Base-by-base conservation (phyloP, 352 stramenopile genomes). In the Pythium diclinum region DNA sequence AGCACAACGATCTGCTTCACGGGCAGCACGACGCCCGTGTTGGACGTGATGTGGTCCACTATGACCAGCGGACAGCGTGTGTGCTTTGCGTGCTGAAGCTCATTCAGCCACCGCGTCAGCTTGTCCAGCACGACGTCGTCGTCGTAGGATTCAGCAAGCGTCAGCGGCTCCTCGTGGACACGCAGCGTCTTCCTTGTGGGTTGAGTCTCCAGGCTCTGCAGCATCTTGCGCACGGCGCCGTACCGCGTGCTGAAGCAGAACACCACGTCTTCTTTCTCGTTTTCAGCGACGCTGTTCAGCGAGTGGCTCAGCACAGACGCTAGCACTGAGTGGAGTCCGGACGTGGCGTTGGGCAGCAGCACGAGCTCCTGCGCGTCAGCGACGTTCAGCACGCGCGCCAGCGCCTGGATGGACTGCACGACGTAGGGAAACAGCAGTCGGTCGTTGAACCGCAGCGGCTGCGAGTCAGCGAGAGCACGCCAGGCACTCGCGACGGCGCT, bases 41-140 rank as follows among this genome's bases (percentile, higher is more conserved):
- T 98, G 44, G 89, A 97, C 33, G 93, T 98, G 55, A 97, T 91
- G 53, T 98, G 91, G 69, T 98, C 95, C 9, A 98, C 72, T 4
- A 98, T 69, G 1, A 96, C 79, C 0, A 98, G 77, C 11, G 68
- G 74, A 36, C 76, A 79, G 13, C 79, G 81, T 3, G 79, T 55
- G 21, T 16, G 40, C 38, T 52, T 72, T 32, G 1, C 79, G 48
- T 21, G 38, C 28, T n/a, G 63, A 52, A 46, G 32, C 19, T 51
- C 17, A 8, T 77, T 48, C 3, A 91, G 59, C 1, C 69, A 72
- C 3, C 53, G 33, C 21, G 76, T 61, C 17, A 92, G 60, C 36
- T 69, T 77, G 14, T 57, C 16, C 13, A 88, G 34, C 40, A 92
- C 74, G 3, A 69, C 72, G 0, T 69, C 63, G 51, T 91, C 83